Conservation (phyloP, 2,329 filamentous ascomycete species). For the Claviceps spartinae region DNA sequence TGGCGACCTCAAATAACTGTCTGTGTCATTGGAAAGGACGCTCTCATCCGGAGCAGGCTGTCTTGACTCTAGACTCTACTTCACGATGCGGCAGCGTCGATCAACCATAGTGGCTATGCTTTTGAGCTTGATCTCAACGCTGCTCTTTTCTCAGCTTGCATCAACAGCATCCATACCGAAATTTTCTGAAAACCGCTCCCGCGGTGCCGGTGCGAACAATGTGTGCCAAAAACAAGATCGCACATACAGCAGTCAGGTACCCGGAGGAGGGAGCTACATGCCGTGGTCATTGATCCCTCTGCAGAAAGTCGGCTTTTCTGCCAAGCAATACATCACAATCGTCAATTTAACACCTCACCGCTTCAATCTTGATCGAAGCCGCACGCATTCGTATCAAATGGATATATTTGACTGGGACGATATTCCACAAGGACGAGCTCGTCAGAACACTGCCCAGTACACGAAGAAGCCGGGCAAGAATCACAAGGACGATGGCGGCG, state of each 20-base stretch:
- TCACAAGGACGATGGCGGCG: constrained; percentile 16
- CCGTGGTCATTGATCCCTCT: constrained; percentile 4
- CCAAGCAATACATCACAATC: constrained; percentile 18
- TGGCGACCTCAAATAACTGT: not conserved
- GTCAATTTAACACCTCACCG: constrained; percentile 22
- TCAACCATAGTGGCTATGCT: not conserved
- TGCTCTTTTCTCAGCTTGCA: not conserved
- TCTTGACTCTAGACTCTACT: not conserved
- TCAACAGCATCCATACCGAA: not conserved
- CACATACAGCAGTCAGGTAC: constrained; percentile 5
- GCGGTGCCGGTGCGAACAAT: not conserved
- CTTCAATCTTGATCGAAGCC: constrained; percentile 13
- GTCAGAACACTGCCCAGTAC: constrained; percentile 18
- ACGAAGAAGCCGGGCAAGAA: constrained; percentile 8
- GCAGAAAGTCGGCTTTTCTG: constrained; percentile 3
- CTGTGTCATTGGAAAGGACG: not conserved
- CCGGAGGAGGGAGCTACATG: constrained; percentile 5
- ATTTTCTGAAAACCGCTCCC: not conserved
- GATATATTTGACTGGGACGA: constrained; percentile 19
- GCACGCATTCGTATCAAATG: constrained; percentile 19
- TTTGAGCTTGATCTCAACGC: not conserved
- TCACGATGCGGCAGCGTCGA: not conserved
- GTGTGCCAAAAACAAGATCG: constrained; percentile 4
- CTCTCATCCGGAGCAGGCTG: not conserved
- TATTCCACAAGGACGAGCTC: constrained; percentile 18